Percentiles rank a stretch among this genome's conserved stretches.
Evolutionary conservation across 2,329 filamentous ascomycete genomes (phyloP).

Genomic region (Intubia oerlemansii): DNA sequence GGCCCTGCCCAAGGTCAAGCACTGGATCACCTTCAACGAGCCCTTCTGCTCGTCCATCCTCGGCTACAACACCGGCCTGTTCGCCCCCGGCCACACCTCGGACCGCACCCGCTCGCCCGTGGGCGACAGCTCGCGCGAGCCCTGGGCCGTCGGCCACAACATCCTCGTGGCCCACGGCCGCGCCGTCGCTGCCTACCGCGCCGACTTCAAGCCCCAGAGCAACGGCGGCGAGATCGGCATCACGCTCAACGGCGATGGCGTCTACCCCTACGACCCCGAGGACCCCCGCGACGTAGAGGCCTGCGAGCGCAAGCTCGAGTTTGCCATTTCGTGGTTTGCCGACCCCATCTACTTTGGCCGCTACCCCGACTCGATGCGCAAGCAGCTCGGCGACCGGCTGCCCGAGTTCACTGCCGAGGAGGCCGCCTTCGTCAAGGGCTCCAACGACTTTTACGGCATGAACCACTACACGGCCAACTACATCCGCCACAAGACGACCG

Average conservation of each 20-base stretch:
- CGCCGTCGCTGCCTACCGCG: conserved; percentile 63
- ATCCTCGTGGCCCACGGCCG: conserved; percentile 59
- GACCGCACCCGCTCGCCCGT: conserved; percentile 48
- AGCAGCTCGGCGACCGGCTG: conserved; percentile 58
- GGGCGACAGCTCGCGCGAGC: conserved; percentile 57
- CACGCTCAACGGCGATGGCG: conserved; percentile 68
- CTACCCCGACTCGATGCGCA: conserved; percentile 66
- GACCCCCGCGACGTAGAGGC: conserved; percentile 59
- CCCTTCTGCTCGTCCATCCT: conserved; percentile 70
- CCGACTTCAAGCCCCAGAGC: conserved; percentile 49
- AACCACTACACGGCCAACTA: conserved; percentile 87
- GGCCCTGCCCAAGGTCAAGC: conserved; percentile 54
- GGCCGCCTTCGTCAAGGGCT: conserved; percentile 52
- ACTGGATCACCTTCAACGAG: conserved; percentile 86
- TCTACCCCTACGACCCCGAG: conserved; percentile 62
- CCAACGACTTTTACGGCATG: conserved; percentile 88
- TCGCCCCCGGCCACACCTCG: conserved; percentile 66
- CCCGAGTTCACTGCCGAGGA: conserved; percentile 58
- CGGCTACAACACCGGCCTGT: conserved; percentile 56
- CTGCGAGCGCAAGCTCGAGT: conserved; percentile 63
- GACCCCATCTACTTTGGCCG: conserved; percentile 72
- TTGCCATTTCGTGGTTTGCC: conserved; percentile 72
- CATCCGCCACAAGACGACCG: conserved; percentile 47
- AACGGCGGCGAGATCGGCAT: conserved; percentile 66
- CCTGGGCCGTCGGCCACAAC: conserved; percentile 68